Evolutionary conservation across 495 filamentous ascomycete species (phyloP), one percentile per base, ranked within the genome.

Genomic region (Trichoderma gamsii): DNA sequence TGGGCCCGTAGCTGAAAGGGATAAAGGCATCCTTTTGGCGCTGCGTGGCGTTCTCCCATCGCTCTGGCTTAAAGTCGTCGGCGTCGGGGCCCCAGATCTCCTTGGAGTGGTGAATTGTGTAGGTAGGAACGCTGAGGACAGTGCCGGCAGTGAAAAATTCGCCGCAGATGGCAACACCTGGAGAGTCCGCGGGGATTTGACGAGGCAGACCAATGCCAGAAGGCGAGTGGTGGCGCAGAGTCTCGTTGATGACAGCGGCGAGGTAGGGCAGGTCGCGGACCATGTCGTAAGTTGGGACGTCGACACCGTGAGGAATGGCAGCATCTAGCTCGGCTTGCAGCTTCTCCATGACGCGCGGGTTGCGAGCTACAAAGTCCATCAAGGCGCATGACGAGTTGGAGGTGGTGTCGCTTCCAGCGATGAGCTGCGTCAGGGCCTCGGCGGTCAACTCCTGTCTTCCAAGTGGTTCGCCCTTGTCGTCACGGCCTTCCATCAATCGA

Each of bases 361-460:
- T 92, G 63, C 82, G 80, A 46, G 89, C 78, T 32, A 82, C 86
- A 82, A 91, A 89, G 81, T 87, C 96, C 18, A 97, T 83, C 56
- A 96, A 85, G 3, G 93, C 92, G 76, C 93, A 97, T 63, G 88
- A 88, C 4, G 92, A 92, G 80, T 97, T 97, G 69, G 87, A 90
- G 3, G 92, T 97, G 0, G 93, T 97, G 75, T 96, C 93, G 61
- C 87, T 91, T 32, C 93, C 93, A 4, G 93, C 93, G 72, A 97
- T 97, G 49, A 97, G 81, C 77, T 96, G 93, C 1, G 92, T 96
- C 25, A 96, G 79, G 0, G 93, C 92, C 76, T 97, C 93, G 27
- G 91, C 92, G 4, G 92, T 94, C 51, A 96, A 82, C 75, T 97
- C 93, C 71, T 88, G 83, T 23, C 90, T 84, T 0, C 89, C 87